Evolutionary conservation across 225 moss, liverwort and hornwort genomes (phyloP).

Genomic region (Sphagnum contortum): DNA sequence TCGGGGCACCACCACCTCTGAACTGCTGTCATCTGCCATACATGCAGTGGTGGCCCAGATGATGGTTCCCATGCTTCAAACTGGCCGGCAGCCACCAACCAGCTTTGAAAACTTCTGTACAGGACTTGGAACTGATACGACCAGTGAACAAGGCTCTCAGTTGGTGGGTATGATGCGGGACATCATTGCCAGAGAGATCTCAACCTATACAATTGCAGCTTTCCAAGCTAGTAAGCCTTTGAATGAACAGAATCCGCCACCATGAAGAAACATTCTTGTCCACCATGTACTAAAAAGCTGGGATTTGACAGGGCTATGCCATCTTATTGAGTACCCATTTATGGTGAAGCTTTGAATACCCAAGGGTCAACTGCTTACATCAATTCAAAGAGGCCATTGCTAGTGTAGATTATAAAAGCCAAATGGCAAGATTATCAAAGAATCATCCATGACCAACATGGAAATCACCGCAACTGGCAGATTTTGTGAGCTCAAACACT

Average conservation of each 20-base stretch:
- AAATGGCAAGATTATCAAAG: too few relatives aligned
- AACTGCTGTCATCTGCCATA: constrained; percentile 59
- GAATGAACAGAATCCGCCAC: constrained; percentile 2
- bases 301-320: too few relatives aligned
- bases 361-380: too few relatives aligned
- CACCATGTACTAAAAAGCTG: too few relatives aligned
- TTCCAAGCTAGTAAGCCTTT: constrained; percentile 2
- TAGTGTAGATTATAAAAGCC: too few relatives aligned
- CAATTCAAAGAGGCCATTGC: too few relatives aligned
- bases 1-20: constrained; percentile 19
- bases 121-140: constrained; percentile 10
- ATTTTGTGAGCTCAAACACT: too few relatives aligned
- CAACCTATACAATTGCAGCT: constrained; percentile 30
- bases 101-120: constrained; percentile 15
- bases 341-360: too few relatives aligned
- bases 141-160: constrained; percentile 13
- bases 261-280: too few relatives aligned
- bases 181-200: constrained; percentile 65
- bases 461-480: too few relatives aligned
- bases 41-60: constrained; percentile 60
- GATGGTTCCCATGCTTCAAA: constrained; percentile 57
- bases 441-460: too few relatives aligned
- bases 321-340: too few relatives aligned
- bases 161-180: constrained; percentile 62
- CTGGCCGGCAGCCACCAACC: constrained; percentile 19